These are phyloP conservation scores for Geotrichum histeridarum DNA, from an alignment of 1,139 yeast species.

Conservation along the genomic window DNA sequence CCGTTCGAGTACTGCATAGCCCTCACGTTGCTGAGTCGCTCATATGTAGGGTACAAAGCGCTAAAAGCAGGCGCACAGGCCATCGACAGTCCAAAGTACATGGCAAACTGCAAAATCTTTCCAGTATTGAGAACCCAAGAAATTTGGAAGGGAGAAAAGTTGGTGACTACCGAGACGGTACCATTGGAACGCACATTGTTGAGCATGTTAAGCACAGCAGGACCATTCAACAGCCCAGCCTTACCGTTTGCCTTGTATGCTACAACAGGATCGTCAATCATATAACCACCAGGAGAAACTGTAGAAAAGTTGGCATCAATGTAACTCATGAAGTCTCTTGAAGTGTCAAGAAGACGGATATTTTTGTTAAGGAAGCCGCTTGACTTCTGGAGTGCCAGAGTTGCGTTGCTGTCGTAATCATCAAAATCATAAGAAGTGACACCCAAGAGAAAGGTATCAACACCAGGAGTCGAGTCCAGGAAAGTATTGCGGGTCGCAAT, in stretches of 20 bases:
- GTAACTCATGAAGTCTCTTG: slow-evolving; percentile 23
- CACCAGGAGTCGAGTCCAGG: slow-evolving; percentile 20
- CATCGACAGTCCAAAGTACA: slow-evolving; percentile 37
- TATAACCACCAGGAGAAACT: slow-evolving; percentile 37
- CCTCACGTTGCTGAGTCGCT: slow-evolving; percentile 35
- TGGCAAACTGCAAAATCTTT: slow-evolving; percentile 35
- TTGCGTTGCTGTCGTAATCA: slow-evolving; percentile 6
- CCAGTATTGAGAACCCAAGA: slow-evolving; percentile 35
- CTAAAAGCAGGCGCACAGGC: slow-evolving; percentile 38
- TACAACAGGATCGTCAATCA: slow-evolving; percentile 27
- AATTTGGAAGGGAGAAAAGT: slow-evolving; percentile 36
- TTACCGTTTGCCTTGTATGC: slow-evolving; percentile 29
- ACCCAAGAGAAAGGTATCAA: slow-evolving; percentile 22
- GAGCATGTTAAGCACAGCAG: slow-evolving; percentile 30
- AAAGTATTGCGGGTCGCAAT: slow-evolving; percentile 23
- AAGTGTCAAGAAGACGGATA: slow-evolving; percentile 22
- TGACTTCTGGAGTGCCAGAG: slow-evolving; percentile 17
- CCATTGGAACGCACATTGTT: slow-evolving; percentile 34
- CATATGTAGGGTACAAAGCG: slow-evolving; percentile 38
- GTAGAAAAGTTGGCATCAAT: slow-evolving; percentile 26
- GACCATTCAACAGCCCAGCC: slow-evolving; percentile 26
- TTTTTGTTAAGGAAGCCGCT: slow-evolving; percentile 17
- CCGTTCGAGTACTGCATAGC: slow-evolving; percentile 41
- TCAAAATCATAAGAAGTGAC: slow-evolving; percentile 21
- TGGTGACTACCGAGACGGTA: slow-evolving; percentile 28